Evolutionary conservation across 257 asterid species (phyloP).

Genomic region (Solanum virginianum): DNA sequence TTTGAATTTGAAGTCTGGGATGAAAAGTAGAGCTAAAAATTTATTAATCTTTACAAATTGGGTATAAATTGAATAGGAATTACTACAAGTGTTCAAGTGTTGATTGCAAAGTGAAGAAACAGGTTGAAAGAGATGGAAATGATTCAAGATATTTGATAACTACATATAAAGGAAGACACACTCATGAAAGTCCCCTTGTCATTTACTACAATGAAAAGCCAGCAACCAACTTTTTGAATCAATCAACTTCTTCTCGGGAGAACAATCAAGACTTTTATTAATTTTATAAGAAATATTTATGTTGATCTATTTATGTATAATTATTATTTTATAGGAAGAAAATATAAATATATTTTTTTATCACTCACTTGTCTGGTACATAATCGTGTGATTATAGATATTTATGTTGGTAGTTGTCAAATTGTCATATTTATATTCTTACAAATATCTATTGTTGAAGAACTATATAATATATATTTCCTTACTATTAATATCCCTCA

Average conservation of each 20-base stretch:
- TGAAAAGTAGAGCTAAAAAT: background rate
- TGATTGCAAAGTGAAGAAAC: constrained; percentile 31
- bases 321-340: background rate
- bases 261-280: background rate
- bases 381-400: too few relatives aligned
- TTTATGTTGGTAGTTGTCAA: too few relatives aligned
- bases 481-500: too few relatives aligned
- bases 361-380: too few relatives aligned
- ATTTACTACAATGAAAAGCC: background rate
- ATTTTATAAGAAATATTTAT: background rate
- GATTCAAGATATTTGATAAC: constrained; percentile 20
- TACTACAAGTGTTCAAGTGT: constrained; percentile 23
- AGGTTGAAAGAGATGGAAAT: constrained; percentile 23
- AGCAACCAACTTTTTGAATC: background rate
- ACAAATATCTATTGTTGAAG: too few relatives aligned
- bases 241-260: background rate
- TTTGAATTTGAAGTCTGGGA: background rate
- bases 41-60: background rate
- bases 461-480: too few relatives aligned
- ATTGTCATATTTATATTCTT: too few relatives aligned
- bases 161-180: constrained; percentile 23
- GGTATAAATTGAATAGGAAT: constrained; percentile 4
- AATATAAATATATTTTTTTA: too few relatives aligned
- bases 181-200: constrained; percentile 16
- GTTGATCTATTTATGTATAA: background rate